A percentile compares a stretch with the other conserved stretches of the same genome.
Evolutionary conservation across 1,284 basidiomycete species (phyloP).

Genomic region (Ustilago cynodontis): DNA sequence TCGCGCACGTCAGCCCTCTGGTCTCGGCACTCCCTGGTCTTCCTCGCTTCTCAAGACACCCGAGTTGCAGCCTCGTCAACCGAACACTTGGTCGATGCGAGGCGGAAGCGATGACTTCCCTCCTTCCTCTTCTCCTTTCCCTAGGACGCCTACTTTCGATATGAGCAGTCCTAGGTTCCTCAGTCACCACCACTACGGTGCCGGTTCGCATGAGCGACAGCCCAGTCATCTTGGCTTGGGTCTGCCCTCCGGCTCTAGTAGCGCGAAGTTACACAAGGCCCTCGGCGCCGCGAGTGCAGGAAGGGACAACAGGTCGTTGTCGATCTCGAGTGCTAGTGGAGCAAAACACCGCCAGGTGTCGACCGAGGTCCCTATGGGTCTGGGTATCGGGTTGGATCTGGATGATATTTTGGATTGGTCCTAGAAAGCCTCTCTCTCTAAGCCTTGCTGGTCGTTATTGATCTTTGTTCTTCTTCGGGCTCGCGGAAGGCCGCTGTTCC

Average conservation of each 20-base stretch:
- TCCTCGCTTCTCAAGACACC: slow-evolving; percentile 49
- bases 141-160: slow-evolving; percentile 55
- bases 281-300: slow-evolving; percentile 21
- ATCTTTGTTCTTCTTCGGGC: slow-evolving; percentile 1
- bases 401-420: slow-evolving; percentile 56
- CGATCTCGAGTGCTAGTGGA: slow-evolving; percentile 26
- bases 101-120: slow-evolving; percentile 41
- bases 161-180: slow-evolving; percentile 46
- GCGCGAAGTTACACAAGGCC: slow-evolving; percentile 33
- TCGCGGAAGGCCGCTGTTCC: neutral
- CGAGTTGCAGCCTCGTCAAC: slow-evolving; percentile 48
- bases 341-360: slow-evolving; percentile 46
- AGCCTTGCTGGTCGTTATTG: neutral
- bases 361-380: slow-evolving; percentile 43
- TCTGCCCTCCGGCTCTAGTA: slow-evolving; percentile 29
- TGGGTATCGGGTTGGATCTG: slow-evolving; percentile 51
- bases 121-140: slow-evolving; percentile 55
- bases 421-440: neutral
- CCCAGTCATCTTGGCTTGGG: slow-evolving; percentile 45
- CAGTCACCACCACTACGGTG: slow-evolving; percentile 20
- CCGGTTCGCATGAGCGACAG: slow-evolving; percentile 32
- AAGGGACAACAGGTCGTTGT: slow-evolving; percentile 24
- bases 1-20: slow-evolving; percentile 42
- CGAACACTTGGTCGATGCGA: slow-evolving; percentile 35
- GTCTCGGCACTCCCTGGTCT: slow-evolving; percentile 45